Evolutionary conservation across 2,329 filamentous ascomycete species (phyloP), one percentile per base, ranked within the genome.

Genomic region (Knoxdaviesia proteae): DNA sequence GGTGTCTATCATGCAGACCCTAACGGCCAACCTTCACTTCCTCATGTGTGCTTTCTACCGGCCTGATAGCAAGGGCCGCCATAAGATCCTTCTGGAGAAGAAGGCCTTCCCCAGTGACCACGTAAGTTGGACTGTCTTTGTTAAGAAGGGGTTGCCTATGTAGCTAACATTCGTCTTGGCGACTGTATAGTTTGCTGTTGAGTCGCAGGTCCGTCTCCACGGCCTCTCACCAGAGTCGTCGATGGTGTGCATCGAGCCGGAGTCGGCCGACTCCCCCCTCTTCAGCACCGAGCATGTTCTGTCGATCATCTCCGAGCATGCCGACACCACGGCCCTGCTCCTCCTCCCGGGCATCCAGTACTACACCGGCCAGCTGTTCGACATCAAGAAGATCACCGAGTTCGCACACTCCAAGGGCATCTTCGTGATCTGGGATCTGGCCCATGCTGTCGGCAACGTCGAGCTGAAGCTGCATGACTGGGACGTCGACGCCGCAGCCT

Each of bases 291-390:
- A 78, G 38, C 65, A 77, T 48, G 80, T 94, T 36, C 64, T 90
- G 7, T 65, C 69, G 6, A 64, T 73, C 4, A 92, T 94, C 49
- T 79, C 86, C 47, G 62, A 74, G 46, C 77, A 94, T 53, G 80
- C 79, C 39, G 67, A 74, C 1, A 71, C 71, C 5, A 77, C 83
- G 0, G 82, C 84, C 1, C 60, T 94, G 6, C 61, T 94, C 1
- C 69, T 94, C 5, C 71, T 94, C 0, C 84, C 86, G 0, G 87
- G 83, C 7, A 80, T 94, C 37, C 86, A 94, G 56, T 94, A 86
- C 63, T 94, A 92, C 61, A 90, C 80, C 1, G 86, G 86, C 43
- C 87, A 94, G 56, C 73, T 81, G 44, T 81, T 94, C 50, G 84
- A 94, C 57, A 87, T 94, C 4, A 60, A 73, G 38, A 67, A 62